Percentiles rank a stretch among this genome's conserved stretches.
Conservation (phyloP, 805 yeast species). For the Saturnispora saitoi region DNA sequence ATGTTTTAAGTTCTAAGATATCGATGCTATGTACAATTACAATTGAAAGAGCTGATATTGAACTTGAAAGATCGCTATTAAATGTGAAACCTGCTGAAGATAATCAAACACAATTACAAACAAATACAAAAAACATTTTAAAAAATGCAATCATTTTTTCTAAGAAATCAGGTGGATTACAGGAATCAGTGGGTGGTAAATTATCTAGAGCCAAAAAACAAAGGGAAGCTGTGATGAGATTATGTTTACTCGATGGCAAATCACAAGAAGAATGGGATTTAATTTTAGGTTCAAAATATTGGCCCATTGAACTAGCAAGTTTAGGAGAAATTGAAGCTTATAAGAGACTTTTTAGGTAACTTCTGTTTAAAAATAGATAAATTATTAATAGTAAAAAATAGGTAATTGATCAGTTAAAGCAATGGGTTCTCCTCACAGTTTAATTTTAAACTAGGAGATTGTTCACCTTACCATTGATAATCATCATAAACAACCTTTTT, state of each 20-base stretch:
- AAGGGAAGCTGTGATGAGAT: constrained; percentile 37
- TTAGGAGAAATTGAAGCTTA: constrained; percentile 21
- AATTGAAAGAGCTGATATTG: constrained; percentile 47
- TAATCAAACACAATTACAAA: constrained; percentile 26
- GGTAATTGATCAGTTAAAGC: constrained; percentile 10
- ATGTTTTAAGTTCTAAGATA: constrained; percentile 18
- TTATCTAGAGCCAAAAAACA: constrained; percentile 33
- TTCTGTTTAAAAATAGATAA: background rate
- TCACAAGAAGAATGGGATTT: constrained; percentile 19
- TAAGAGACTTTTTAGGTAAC: constrained; percentile 3
- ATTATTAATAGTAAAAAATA: constrained; percentile 2
- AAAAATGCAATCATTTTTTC: constrained; percentile 40
- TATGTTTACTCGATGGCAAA: constrained; percentile 39
- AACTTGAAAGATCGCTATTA: constrained; percentile 38
- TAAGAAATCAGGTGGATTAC: constrained; percentile 40
- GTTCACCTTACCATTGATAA: constrained; percentile 21
- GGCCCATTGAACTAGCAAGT: constrained; percentile 23
- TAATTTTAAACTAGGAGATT: constrained; percentile 19
- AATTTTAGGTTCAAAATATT: constrained; percentile 21
- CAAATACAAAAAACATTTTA: constrained; percentile 35
- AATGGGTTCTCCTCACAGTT: constrained; percentile 20
- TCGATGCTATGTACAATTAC: constrained; percentile 34
- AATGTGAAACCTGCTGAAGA: constrained; percentile 25
- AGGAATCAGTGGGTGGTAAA: constrained; percentile 40
- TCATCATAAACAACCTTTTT: constrained; percentile 15